A percentile compares a stretch with the other conserved stretches of the same genome.
Evolutionary conservation across 1,284 basidiomycete species (phyloP).

Genomic region (Ceratobasidium sp.): DNA sequence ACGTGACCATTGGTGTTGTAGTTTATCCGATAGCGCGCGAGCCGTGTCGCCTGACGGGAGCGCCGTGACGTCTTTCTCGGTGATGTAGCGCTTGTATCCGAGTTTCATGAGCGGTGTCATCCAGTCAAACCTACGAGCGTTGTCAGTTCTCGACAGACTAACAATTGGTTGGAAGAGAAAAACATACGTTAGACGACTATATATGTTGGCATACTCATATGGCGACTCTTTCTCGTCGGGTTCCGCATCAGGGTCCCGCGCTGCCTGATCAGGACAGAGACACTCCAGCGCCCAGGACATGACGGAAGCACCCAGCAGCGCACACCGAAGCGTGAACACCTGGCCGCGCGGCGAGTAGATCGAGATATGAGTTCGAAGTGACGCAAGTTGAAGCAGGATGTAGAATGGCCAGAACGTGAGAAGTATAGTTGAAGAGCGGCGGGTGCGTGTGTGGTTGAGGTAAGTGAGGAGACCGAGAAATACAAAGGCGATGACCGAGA

Average conservation of each 20-base stretch:
- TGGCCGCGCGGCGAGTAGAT: constrained; percentile 55
- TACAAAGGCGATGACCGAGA: constrained; percentile 69
- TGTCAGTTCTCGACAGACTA: constrained; percentile 58
- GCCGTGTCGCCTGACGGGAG: constrained; percentile 79
- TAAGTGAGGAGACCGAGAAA: constrained; percentile 66
- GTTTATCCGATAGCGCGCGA: constrained; percentile 72
- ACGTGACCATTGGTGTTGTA: constrained; percentile 65
- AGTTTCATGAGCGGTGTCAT: constrained; percentile 79
- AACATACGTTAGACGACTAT: constrained; percentile 60
- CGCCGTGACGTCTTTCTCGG: constrained; percentile 81
- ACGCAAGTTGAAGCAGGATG: constrained; percentile 66
- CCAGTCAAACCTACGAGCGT: constrained; percentile 77
- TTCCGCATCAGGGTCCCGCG: constrained; percentile 28
- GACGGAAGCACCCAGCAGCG: constrained; percentile 65
- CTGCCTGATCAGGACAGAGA: constrained; percentile 72
- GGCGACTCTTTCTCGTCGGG: constrained; percentile 72
- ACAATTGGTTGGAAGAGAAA: constrained; percentile 33
- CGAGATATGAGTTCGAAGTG: constrained; percentile 69
- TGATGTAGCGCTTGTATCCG: constrained; percentile 67
- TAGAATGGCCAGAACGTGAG: constrained; percentile 90
- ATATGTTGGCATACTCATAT: constrained; percentile 85
- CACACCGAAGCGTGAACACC: constrained; percentile 65
- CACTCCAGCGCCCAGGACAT: constrained; percentile 78
- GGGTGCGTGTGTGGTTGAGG: constrained; percentile 81
- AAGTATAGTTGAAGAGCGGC: constrained; percentile 79